These are phyloP conservation scores for Nematocida ironsii DNA, from an alignment of 371 early-diverging fungal species.

Conservation along the genomic window DNA sequence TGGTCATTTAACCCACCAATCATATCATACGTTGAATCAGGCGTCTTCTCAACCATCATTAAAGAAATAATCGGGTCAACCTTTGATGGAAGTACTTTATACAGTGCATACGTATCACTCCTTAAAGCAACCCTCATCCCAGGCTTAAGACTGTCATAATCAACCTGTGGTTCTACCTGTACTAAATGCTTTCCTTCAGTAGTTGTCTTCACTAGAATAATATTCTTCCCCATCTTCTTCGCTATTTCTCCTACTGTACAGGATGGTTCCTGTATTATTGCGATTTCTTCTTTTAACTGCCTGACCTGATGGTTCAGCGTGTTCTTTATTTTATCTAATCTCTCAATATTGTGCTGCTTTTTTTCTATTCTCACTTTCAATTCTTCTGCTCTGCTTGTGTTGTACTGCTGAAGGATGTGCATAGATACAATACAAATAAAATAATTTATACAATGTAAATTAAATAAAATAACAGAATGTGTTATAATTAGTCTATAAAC, in stretches of 20 bases:
- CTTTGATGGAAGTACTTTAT: conserved; percentile 85
- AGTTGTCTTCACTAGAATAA: conserved; percentile 90
- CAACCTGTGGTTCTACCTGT: conserved; percentile 82
- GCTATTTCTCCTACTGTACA: conserved; percentile 95
- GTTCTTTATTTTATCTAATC: conserved; percentile 94
- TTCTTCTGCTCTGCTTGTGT: conserved; percentile 62
- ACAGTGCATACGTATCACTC: conserved; percentile 80
- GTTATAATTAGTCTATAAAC: too few species aligned
- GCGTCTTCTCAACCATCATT: conserved; percentile 99
- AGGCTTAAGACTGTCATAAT: conserved; percentile 79
- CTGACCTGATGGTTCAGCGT: conserved; percentile 87
- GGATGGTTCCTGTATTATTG: conserved; percentile 89
- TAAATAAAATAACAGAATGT: too few species aligned
- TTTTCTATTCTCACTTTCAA: conserved; percentile 63
- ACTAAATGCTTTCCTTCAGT: conserved; percentile 99
- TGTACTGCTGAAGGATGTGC: conserved; percentile 61
- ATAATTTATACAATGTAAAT: conserved; percentile 3
- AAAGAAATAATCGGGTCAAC: conserved; percentile 88
- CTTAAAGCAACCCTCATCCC: conserved; percentile 92
- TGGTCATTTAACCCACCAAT: conserved; percentile 98
- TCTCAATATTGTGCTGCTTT: conserved; percentile 79
- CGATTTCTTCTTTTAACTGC: conserved; percentile 89
- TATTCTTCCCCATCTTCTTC: conserved; percentile 96
- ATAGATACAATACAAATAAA: conserved; percentile 11
- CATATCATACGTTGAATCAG: conserved; percentile 97